phyloP scores from a whole-genome alignment of 2,329 filamentous ascomycete genomes.

The Ophiobolus disseminans region DNA sequence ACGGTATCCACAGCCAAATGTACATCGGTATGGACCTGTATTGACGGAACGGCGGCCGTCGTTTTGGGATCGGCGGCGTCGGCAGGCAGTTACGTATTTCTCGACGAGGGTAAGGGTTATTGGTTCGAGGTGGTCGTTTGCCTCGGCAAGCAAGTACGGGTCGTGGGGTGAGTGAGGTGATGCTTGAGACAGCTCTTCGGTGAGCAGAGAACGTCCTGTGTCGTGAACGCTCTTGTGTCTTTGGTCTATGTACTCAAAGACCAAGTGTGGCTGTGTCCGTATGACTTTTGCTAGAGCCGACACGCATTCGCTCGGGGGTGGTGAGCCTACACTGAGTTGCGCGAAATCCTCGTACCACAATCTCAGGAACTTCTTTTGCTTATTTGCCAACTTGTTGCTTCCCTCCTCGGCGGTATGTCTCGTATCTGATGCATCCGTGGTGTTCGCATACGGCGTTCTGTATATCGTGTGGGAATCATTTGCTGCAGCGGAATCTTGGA shows the following conservation, averaged over 20 bases:
- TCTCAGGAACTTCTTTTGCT: constrained; percentile 22
- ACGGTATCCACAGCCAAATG: constrained; percentile 32
- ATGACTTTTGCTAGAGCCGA: constrained; percentile 23
- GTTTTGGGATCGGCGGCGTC: constrained; percentile 18
- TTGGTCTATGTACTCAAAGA: constrained; percentile 23
- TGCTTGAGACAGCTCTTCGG: background rate
- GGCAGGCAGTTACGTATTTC: constrained; percentile 25
- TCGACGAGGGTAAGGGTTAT: constrained; percentile 19
- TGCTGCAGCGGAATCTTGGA: background rate
- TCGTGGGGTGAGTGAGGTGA: background rate
- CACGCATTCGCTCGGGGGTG: constrained; percentile 10
- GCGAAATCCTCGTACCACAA: constrained; percentile 21
- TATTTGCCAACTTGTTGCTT: constrained; percentile 1
- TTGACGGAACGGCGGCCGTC: constrained; percentile 35
- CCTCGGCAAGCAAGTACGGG: constrained; percentile 12
- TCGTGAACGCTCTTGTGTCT: constrained; percentile 3
- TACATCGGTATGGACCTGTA: constrained; percentile 29
- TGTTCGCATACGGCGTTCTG: background rate
- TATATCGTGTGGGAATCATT: background rate
- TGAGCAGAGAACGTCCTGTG: background rate
- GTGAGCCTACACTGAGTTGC: background rate
- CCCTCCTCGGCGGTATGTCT: too few species aligned
- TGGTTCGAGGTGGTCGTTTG: constrained; percentile 22
- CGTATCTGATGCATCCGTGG: too few species aligned
- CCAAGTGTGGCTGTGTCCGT: constrained; percentile 10